Conservation (phyloP, 305 asterid species). For the Rubia balearica region DNA sequence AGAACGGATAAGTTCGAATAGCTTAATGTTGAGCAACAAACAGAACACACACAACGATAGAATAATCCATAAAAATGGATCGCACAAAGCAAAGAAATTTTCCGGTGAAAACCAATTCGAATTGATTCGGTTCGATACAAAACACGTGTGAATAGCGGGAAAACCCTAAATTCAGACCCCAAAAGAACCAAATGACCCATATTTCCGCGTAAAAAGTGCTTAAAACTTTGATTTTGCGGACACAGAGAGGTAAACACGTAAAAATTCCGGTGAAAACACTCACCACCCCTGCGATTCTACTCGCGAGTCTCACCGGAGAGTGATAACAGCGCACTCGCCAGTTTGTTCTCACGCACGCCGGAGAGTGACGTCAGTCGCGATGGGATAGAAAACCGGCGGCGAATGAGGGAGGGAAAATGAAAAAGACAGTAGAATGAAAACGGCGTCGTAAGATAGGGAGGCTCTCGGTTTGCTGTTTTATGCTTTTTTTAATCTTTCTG, state of each 20-base stretch:
- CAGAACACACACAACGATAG: conserved; percentile 2
- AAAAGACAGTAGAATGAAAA: too few relatives aligned
- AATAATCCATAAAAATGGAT: conserved; percentile 23
- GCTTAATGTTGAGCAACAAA: background rate
- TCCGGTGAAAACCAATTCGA: conserved; percentile 16
- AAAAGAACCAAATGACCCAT: background rate
- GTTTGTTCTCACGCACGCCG: too few relatives aligned
- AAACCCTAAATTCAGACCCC: conserved; percentile 24
- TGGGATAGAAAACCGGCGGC: too few relatives aligned
- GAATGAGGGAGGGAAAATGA: too few relatives aligned
- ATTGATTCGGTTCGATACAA: conserved; percentile 5
- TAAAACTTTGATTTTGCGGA: background rate
- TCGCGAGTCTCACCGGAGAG: too few relatives aligned
- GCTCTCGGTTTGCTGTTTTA: conserved; percentile 13
- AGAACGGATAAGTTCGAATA: background rate
- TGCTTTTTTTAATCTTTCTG: conserved; percentile 3
- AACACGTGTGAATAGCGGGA: conserved; percentile 1
- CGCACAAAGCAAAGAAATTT: conserved; percentile 17
- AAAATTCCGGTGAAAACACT: background rate
- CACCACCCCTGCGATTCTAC: too few relatives aligned
- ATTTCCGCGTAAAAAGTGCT: background rate
- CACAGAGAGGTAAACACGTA: background rate
- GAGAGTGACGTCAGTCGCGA: too few relatives aligned
- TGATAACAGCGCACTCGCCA: too few relatives aligned
- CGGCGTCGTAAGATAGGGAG: too few relatives aligned